Evolutionary conservation across 805 yeast species (phyloP), one percentile per base, ranked within the genome.

Genomic region (Yamadazyma philogaea): DNA sequence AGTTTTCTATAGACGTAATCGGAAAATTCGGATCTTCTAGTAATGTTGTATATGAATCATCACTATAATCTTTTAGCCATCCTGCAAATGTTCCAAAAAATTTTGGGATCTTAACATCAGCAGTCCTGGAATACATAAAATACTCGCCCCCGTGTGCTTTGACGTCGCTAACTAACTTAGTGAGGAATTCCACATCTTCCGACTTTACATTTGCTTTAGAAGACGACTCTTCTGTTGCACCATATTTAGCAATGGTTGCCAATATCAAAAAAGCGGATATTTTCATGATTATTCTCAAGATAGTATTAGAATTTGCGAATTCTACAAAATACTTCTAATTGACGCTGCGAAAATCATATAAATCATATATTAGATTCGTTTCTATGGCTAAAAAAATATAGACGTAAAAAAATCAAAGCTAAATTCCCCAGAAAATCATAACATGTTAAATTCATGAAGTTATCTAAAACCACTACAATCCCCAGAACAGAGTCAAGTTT

Each of bases 401-500:
- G 12, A 24, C 28, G 8, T 24, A 4, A 24, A 24, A 11, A 24
- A 24, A 24, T n/a, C 28, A 11, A 24, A 11, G 10, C 8, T 24
- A 24, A 24, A 24, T 11, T 24, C 12, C 28, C 10, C 10, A 7
- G 5, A 24, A 24, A 24, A 24, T 24, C 28, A 24, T 7, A 7
- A 7, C 10, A 24, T 7, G 10, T 3, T 4, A 24, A 24, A 11
- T 18, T 33, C 14, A 19, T 33, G 18, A 18, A 33, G 14, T 24
- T 24, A 11, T 24, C n/a, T 22, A 34, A 12, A 14, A n/a, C 6
- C 1, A 12, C 18, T 28, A 40, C 16, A 27, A 44, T 19, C 45
- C 64, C 80, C 81, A 78, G 68, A 78, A 75, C 41, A 65, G 68
- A 39, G 76, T 61, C 54, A 78, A 59, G 62, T 73, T 70, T 54